phyloP scores from a whole-genome alignment of 2,329 filamentous ascomycete species.

The Pestalotiopsis sp. region DNA sequence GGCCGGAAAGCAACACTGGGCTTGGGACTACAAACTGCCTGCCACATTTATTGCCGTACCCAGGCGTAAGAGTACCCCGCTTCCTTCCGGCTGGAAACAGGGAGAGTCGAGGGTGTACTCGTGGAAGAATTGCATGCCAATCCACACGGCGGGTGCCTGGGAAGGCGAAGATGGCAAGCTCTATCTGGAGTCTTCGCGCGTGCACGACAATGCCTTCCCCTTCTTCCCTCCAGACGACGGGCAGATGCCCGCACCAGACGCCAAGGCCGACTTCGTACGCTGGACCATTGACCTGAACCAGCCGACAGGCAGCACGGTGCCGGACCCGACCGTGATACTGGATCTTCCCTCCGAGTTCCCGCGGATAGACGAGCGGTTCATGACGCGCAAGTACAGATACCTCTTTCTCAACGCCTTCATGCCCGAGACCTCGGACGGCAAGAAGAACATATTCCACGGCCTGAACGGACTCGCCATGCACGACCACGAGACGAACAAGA shows the following conservation, averaged over 20 bases:
- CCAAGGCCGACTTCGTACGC: background rate
- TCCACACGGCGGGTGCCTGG: conserved; percentile 44
- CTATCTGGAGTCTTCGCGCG: background rate
- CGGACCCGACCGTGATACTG: background rate
- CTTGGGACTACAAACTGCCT: conserved; percentile 24
- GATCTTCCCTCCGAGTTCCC: background rate
- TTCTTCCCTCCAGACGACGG: background rate
- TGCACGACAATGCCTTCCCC: background rate
- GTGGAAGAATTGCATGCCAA: conserved; percentile 35
- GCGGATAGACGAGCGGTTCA: background rate
- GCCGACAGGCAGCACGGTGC: background rate
- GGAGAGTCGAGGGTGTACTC: conserved; percentile 26
- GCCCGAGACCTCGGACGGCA: background rate
- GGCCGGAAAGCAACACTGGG: conserved; percentile 1
- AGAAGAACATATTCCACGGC: conserved; percentile 1
- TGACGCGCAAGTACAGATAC: background rate
- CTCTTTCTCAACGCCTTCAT: conserved; percentile 1
- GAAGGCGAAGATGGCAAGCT: conserved; percentile 34
- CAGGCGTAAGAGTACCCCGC: conserved; percentile 14
- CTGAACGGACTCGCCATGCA: background rate
- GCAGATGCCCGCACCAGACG: background rate
- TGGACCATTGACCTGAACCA: background rate
- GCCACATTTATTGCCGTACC: conserved; percentile 23
- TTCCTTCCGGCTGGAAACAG: conserved; percentile 12
- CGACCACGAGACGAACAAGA: background rate